Evolutionary conservation across 2,329 filamentous ascomycete species (phyloP), one percentile per base, ranked within the genome.

Genomic region (Cladorrhinum sp.): DNA sequence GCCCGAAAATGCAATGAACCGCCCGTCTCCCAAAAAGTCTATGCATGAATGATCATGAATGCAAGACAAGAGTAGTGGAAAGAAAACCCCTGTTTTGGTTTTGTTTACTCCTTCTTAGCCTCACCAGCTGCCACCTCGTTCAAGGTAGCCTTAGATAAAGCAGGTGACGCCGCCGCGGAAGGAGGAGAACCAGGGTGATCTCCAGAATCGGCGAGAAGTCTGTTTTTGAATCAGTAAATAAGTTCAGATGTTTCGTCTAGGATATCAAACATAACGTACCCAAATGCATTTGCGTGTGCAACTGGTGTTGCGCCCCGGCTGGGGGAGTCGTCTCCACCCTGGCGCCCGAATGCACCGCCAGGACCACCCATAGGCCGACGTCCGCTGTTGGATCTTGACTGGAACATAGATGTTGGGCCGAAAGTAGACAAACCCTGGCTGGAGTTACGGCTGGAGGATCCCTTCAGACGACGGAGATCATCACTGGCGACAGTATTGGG

Each of bases 401-500:
- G 87, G 70, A 97, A 90, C 83, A 96, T 90, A 64, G 91, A 93
- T 56, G 89, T 89, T 12, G 95, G 93, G 27, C 92, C 93, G 65
- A 98, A 77, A 69, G n/a, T n/a, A n/a, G 84, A 79, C 71, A 86
- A 75, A 76, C 85, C 81, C 76, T 87, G 76, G 81, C 85, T 82
- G 73, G 87, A 72, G 64, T 83, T 73, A 69, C 85, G 79, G 79
- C 81, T 83, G 53, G 81, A 78, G 29, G 79, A 79, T 49, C 81
- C 81, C 77, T 89, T 91, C 68, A 99, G 84, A 69, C 92, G 91
- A 65, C 91, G 88, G 62, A 99, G 84, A 73, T 99, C 95, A 69
- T 97, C 93, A 79, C 92, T 92, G 63, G 87, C 91, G 66, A 99
- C 89, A 69, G 90, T 90, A 79, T 95, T 96, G 68, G 90, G 91